Base-by-base conservation (phyloP, 345 rosid genomes). In the Gossypium mustelinum region DNA sequence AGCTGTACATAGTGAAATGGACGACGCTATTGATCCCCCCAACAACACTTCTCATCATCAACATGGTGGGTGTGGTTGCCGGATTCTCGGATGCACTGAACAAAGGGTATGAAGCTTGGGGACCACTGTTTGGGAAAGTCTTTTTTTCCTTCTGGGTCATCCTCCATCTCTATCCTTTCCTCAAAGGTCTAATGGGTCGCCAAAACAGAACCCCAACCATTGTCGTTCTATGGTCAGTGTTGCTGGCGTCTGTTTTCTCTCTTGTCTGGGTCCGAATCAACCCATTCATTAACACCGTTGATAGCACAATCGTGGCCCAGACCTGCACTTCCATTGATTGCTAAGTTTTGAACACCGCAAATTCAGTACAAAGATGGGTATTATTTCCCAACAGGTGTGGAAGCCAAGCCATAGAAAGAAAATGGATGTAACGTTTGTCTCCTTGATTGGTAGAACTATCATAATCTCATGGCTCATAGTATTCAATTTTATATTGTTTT, bases 21-120 rank as follows among this genome's bases (percentile, higher is more conserved):
- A 94, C 97, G 68, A 92, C 86, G 41, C 41, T 94, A 65, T 69
- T 94, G 76, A 92, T 94, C 72, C 94, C 97, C 8, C 97, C 97
- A 0, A 92, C 99, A 25, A 82, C 93, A 24, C 95, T 92, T 54
- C 86, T 95, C 67, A 90, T 92, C 48, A 60, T 93, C 3, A 95
- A 92, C 78, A 78, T 94, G 51, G 99, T 92, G 57, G 99, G 99
- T 3, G 99, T 95, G 2, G 98, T 92, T 25, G 98, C 98, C 64
- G 99, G 99, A 47, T 91, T 92, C 86, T 95, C 99, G 1, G 99
- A 95, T 71, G 99, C 99, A 22, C 74, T 94, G n/a, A 94, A 94
- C 89, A 87, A 90, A 85, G 99, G 99, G 13, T 95, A 91, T 47
- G 97, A 92, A 74, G 88, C 97, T 22, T 91, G 98, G 98, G 98